Base-by-base conservation (phyloP, 371 early-diverging fungal species). In the Rhizopus stolonifer region DNA sequence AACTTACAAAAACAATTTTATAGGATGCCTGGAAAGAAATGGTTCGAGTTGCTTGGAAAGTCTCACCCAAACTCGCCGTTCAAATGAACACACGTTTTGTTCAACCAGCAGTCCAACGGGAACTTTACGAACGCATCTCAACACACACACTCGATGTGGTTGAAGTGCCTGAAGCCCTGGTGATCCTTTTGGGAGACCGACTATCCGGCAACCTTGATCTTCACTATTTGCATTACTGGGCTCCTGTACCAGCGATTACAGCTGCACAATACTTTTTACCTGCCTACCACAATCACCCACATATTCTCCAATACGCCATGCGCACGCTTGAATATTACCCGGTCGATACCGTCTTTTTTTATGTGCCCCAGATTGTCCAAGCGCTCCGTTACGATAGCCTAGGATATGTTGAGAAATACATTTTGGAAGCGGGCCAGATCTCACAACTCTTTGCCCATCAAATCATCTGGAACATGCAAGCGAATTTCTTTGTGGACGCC, bases 381-480 rank as follows among this genome's bases (percentile, higher is more conserved):
- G 91, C 96, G 2, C 74, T 99, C 15, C 92, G 98, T 19, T 79
- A 92, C 58, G 97, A 99, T 60, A 69, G 69, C 2, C 61, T 79
- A 14, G 91, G 99, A 15, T 98, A 96, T 60, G 88, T 93, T 5
- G 95, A 96, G 68, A 84, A 87, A 44, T 96, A 89, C 54, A 94
- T 99, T 23, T 70, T 99, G 69, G 85, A 89, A 31, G 92, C 99
- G 0, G 98, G 94, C 1, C 84, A 84, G 54, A 85, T 87, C 1
- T 94, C 95, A 6, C 98, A 95, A 64, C 77, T 93, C 25, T 99
- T 99, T 81, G 93, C 98, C 3, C 99, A 99, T 72, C 98, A 99
- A 70, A 95, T 99, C 45, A 97, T 99, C 43, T 99, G 99, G 99
- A 99, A 99, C 67, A 97, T 99, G 95, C 90, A 95, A 33, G 99